Conservation (phyloP, 345 rosid genomes). For the Cardamine resedifolia region DNA sequence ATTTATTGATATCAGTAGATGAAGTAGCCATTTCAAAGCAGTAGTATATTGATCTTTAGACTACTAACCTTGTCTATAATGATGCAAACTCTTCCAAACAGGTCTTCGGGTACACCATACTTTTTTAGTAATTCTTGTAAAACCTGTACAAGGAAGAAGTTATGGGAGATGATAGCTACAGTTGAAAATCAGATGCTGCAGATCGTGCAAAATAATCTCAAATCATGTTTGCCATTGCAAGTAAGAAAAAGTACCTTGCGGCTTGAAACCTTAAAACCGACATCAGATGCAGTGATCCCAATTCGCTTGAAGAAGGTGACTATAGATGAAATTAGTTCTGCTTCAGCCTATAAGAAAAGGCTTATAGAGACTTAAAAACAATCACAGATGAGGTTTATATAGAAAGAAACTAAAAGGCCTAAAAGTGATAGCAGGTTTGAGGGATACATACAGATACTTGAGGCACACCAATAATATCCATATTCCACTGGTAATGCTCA, state of each 20-base stretch:
- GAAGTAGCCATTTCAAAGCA: slow-evolving; percentile 21
- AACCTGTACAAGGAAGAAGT: slow-evolving; percentile 49
- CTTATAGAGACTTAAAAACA: not conserved
- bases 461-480: slow-evolving; percentile 96
- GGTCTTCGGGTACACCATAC: slow-evolving; percentile 64
- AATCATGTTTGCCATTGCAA: not conserved
- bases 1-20: not conserved
- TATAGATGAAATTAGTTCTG: slow-evolving; percentile 84
- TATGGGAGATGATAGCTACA: slow-evolving; percentile 4
- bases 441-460: slow-evolving; percentile 64
- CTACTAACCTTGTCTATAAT: slow-evolving; percentile 87
- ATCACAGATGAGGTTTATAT: not conserved
- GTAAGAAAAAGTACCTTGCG: slow-evolving; percentile 62
- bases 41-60: slow-evolving; percentile 6
- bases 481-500: slow-evolving; percentile 98
- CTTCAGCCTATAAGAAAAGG: slow-evolving; percentile 66
- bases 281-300: slow-evolving; percentile 81
- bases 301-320: slow-evolving; percentile 76
- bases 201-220: not conserved
- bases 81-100: slow-evolving; percentile 80
- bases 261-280: slow-evolving; percentile 92
- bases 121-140: slow-evolving; percentile 77
- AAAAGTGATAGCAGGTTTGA: slow-evolving; percentile 15
- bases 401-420: slow-evolving; percentile 5
- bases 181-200: not conserved